phyloP scores from a whole-genome alignment of 2,329 filamentous ascomycete species.

The Fusarium siculi region DNA sequence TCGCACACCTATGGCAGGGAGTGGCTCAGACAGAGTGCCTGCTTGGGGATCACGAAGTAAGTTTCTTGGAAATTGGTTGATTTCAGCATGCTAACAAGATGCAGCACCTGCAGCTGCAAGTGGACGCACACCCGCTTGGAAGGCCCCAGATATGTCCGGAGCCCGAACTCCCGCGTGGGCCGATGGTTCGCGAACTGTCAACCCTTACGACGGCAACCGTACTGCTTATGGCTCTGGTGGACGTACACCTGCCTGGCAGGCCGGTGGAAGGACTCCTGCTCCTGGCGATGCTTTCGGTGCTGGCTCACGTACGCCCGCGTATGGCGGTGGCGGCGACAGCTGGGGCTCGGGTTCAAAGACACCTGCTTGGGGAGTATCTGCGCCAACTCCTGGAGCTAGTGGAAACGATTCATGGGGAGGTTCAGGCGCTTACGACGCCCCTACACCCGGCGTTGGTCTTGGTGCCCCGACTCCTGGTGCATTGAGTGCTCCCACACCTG shows the following conservation, averaged over 20 bases:
- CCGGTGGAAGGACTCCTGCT: slow-evolving; percentile 78
- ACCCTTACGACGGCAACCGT: slow-evolving; percentile 77
- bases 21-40: slow-evolving; percentile 75
- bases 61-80: slow-evolving; percentile 46
- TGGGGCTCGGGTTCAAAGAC: slow-evolving; percentile 80
- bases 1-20: slow-evolving; percentile 73
- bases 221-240: slow-evolving; percentile 81
- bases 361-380: slow-evolving; percentile 74
- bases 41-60: slow-evolving; percentile 79
- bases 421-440: slow-evolving; percentile 72
- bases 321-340: slow-evolving; percentile 64
- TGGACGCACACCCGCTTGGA: slow-evolving; percentile 72
- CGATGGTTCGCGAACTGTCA: slow-evolving; percentile 73
- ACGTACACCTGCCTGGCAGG: slow-evolving; percentile 81
- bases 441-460: slow-evolving; percentile 70
- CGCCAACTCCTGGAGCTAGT: slow-evolving; percentile 67
- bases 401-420: slow-evolving; percentile 68
- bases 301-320: slow-evolving; percentile 76
- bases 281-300: slow-evolving; percentile 69
- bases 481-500: slow-evolving; percentile 77
- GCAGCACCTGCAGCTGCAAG: slow-evolving; percentile 65
- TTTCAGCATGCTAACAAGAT: slow-evolving; percentile 39
- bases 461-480: slow-evolving; percentile 71
- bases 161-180: slow-evolving; percentile 77
- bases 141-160: slow-evolving; percentile 61